These are phyloP conservation scores for Boletus coccyginus DNA, from an alignment of 768 basidiomycete species.

Conservation along the genomic window DNA sequence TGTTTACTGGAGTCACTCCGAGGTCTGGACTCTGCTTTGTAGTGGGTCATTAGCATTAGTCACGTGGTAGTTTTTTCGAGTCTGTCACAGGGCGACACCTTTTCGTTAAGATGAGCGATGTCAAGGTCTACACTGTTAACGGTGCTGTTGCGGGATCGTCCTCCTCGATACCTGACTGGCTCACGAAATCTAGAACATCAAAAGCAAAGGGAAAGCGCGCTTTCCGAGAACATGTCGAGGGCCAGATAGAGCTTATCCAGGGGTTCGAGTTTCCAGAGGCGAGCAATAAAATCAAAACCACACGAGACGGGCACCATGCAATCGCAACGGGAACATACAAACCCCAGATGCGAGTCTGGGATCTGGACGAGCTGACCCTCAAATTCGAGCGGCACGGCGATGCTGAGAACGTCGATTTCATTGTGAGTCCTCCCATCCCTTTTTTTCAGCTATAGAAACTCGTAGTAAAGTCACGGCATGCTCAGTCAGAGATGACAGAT, in stretches of 20 bases:
- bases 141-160: conserved; percentile 86
- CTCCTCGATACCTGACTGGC: conserved; percentile 93
- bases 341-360: conserved; percentile 95
- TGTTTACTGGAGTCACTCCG: conserved; percentile 4
- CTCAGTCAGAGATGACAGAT: conserved; percentile 48
- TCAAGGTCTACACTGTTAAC: conserved; percentile 95
- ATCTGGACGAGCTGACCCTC: conserved; percentile 84
- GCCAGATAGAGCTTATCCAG: conserved; percentile 87
- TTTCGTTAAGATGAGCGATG: conserved; percentile 34
- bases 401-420: conserved; percentile 96
- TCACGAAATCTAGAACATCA: conserved; percentile 65
- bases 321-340: conserved; percentile 98
- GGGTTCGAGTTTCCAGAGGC: conserved; percentile 98
- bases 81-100: not conserved
- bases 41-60: conserved; percentile 7
- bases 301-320: conserved; percentile 87
- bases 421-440: conserved; percentile 52
- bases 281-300: conserved; percentile 86
- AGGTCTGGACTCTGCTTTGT: not conserved
- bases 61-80: conserved; percentile 11
- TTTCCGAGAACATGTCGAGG: conserved; percentile 71
- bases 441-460: not conserved
- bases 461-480: not conserved
- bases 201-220: conserved; percentile 59
- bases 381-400: conserved; percentile 98